Percentiles rank a stretch among this genome's conserved stretches.
phyloP scores from a whole-genome alignment of 805 yeast genomes.

The Starmerella etchellsii region DNA sequence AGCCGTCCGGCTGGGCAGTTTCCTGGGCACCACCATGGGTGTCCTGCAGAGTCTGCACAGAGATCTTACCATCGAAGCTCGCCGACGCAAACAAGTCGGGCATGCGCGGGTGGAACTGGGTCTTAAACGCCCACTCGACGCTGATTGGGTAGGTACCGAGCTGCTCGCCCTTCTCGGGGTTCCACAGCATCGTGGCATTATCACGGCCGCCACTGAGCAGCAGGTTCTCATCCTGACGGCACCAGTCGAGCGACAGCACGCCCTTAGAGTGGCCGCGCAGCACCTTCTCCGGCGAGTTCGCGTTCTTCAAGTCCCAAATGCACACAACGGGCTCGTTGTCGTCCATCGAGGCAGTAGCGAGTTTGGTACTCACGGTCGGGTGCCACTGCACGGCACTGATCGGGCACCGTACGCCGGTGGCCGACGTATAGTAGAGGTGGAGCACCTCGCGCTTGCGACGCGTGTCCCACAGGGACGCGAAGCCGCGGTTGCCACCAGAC shows the following conservation, averaged over 20 bases:
- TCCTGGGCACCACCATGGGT: conserved; percentile 46
- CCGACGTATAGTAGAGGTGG: conserved; percentile 51
- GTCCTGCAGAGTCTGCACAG: conserved; percentile 79
- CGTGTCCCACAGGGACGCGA: conserved; percentile 87
- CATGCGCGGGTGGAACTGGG: conserved; percentile 71
- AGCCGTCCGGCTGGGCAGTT: conserved; percentile 35
- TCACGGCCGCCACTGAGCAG: conserved; percentile 88
- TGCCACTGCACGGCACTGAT: conserved; percentile 88
- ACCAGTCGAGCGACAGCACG: conserved; percentile 86
- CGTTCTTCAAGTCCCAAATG: conserved; percentile 89
- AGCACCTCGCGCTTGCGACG: conserved; percentile 78
- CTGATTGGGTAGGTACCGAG: conserved; percentile 83
- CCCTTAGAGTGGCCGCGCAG: conserved; percentile 79
- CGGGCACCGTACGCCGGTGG: conserved; percentile 39
- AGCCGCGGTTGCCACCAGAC: conserved; percentile 71
- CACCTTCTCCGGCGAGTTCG: conserved; percentile 73
- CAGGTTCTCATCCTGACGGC: conserved; percentile 62
- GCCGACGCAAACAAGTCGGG: conserved; percentile 63
- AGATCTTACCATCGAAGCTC: conserved; percentile 71
- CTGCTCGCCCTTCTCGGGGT: conserved; percentile 59
- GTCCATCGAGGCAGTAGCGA: conserved; percentile 75
- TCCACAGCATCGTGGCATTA: conserved; percentile 79
- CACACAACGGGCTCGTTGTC: conserved; percentile 61
- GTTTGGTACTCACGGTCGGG: conserved; percentile 72
- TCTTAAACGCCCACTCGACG: conserved; percentile 86